Conservation (phyloP, 768 basidiomycete species). For the Tylopilus felleus region DNA sequence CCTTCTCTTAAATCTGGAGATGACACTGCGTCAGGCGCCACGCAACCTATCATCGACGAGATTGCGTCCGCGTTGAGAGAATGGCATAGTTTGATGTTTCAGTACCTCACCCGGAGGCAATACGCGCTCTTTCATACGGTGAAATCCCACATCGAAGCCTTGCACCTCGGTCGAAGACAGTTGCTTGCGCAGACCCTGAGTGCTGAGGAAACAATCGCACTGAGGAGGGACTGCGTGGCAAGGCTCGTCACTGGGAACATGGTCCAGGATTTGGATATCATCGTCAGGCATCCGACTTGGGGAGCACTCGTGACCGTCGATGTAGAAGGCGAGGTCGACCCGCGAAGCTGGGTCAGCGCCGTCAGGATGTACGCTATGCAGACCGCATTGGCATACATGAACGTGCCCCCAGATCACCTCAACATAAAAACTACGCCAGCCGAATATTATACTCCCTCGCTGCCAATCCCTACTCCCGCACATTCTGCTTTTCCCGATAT, state of each 20-base stretch:
- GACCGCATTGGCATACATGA: conserved; percentile 73
- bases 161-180: conserved; percentile 90
- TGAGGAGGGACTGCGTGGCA: conserved; percentile 84
- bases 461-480: conserved; percentile 56
- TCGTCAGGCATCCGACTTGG: conserved; percentile 92
- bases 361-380: conserved; percentile 93
- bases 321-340: conserved; percentile 76
- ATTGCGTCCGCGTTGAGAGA: conserved; percentile 94
- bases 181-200: conserved; percentile 84
- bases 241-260: conserved; percentile 88
- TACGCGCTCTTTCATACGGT: conserved; percentile 88
- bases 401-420: conserved; percentile 42
- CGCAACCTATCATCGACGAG: conserved; percentile 93
- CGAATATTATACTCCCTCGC: conserved; percentile 42
- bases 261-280: conserved; percentile 88
- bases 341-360: conserved; percentile 83
- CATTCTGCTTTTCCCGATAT: conserved; percentile 70
- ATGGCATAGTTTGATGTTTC: conserved; percentile 92
- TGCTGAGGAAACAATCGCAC: conserved; percentile 76
- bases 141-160: conserved; percentile 82
- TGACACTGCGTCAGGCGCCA: conserved; percentile 79
- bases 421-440: conserved; percentile 34
- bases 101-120: conserved; percentile 84
- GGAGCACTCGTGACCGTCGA: conserved; percentile 90
- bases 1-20: conserved; percentile 95